A percentile compares a stretch with the other conserved stretches of the same genome.
phyloP scores from a whole-genome alignment of 441 rosid species.

The Viola pubescens region DNA sequence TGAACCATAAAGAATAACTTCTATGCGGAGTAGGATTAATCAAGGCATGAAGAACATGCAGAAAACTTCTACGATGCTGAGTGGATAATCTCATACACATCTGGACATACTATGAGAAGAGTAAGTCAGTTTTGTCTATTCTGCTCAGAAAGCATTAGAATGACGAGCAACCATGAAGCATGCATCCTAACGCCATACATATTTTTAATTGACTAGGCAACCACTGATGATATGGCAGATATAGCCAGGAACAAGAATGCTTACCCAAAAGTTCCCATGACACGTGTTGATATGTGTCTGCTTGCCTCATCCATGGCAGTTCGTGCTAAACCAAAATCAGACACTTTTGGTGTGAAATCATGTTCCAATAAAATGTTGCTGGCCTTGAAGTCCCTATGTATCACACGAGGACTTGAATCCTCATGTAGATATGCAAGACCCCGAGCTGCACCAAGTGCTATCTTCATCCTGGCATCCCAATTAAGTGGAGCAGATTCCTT shows the following conservation, averaged over 20 bases:
- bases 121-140: not conserved
- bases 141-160: not conserved
- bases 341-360: slow-evolving; percentile 89
- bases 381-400: slow-evolving; percentile 93
- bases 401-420: slow-evolving; percentile 93
- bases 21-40: no score
- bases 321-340: slow-evolving; percentile 94
- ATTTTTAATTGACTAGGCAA: not conserved
- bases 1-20: no score
- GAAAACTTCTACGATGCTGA: slow-evolving; percentile 1
- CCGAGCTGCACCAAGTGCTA: slow-evolving; percentile 92
- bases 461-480: slow-evolving; percentile 82
- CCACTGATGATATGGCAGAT: not conserved
- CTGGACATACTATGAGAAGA: not conserved
- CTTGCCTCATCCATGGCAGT: slow-evolving; percentile 83
- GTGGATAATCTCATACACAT: not conserved
- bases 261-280: slow-evolving; percentile 98
- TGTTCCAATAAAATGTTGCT: slow-evolving; percentile 89
- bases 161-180: slow-evolving; percentile 4
- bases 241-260: slow-evolving; percentile 1
- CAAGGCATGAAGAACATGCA: not conserved
- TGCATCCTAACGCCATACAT: not conserved
- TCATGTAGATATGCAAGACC: slow-evolving; percentile 90
- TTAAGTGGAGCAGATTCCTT: slow-evolving; percentile 66
- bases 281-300: slow-evolving; percentile 89